Evolutionary conservation across 306 rosid genomes (phyloP), one percentile per base, ranked within the genome.

Genomic region (Inga oerstediana): DNA sequence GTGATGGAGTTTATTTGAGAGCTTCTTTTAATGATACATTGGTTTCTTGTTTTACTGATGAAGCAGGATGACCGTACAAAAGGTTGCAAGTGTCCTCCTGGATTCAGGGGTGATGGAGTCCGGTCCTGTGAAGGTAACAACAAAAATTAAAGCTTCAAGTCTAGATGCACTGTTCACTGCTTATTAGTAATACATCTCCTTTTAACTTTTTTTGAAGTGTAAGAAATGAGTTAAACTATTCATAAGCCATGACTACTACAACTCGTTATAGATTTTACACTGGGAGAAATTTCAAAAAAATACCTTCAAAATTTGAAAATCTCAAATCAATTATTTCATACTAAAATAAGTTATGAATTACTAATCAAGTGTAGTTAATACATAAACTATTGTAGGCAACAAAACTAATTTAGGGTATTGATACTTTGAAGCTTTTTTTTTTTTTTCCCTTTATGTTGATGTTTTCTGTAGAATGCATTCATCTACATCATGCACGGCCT

Each of bases 41-140:
- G 81, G 39, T 65, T 78, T 44, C 30, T 43, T 19, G 72, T 51
- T 76, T 83, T 79, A 72, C 64, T 88, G 75, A 74, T 68, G 75
- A 39, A 70, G 70, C 88, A 94, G 98, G 94, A 91, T 85, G 95
- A 88, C 77, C 89, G 69, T 80, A 88, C 88, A 51, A 89, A 92
- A 75, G 97, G 92, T 68, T 96, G 99, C 83, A 86, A 79, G 72
- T 96, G 99, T 82, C 99, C 99, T 4, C 88, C 88, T 13, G 99
- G 99, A 58, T 96, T 96, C 86, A 89, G 20, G 84, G 99, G 99
- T 2, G 97, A 96, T 30, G 99, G 99, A 81, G 90, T 86, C 54
- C 48, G 76, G 46, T 84, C 82, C 66, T 96, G 99, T 74, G 92
- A 94, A 88, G 99, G 99, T 96, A 90, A 83, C 78, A 75, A 5